Base-by-base conservation (phyloP, 1,139 yeast species). In the Pichia inconspicua region DNA sequence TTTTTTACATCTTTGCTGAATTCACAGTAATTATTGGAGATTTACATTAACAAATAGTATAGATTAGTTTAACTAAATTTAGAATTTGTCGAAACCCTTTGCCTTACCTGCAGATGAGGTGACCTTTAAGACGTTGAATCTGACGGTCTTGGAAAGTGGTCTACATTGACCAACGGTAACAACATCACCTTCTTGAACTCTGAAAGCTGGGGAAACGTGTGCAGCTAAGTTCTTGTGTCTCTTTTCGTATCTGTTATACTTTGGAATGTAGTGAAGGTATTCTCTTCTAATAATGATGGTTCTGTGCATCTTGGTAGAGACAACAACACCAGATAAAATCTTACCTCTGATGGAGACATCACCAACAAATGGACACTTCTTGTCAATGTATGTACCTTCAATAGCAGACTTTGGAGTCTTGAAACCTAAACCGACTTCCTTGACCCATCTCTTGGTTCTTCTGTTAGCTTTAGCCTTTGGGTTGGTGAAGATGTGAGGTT, bases 271-370 rank as follows among this genome's bases (percentile, higher is more conserved):
- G 82, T 94, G 99, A 75, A 94, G 88, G 94, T 94, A 94, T 73
- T 92, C 98, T 82, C 99, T 92, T 85, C 98, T 90, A 80, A 94
- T 85, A 74, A 94, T 85, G 78, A 94, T 85, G 70, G 99, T 94
- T 84, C 99, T 94, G 95, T 92, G 98, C 98, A 92, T 94, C 84
- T 94, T 94, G 84, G 98, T 90, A 70, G 98, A 92, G 64, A 92
- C 96, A 77, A 94, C 99, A 71, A 95, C 86, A 81, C 94, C 94
- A 66, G 97, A 84, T 75, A 94, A 85, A 72, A 94, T 94, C 82
- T 88, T 90, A 78, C 99, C 99, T 82, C 99, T 90, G 84, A 94
- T 94, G 64, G 98, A 90, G 65, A 94, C 84, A 64, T 75, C 75
- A 75, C 98, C 98, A 66, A 81, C 87, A 80, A 94, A 94, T 74